Percentiles rank a stretch among this genome's conserved stretches.
phyloP scores from a whole-genome alignment of 2,329 filamentous ascomycete species.

The Trichoderma sp. region DNA sequence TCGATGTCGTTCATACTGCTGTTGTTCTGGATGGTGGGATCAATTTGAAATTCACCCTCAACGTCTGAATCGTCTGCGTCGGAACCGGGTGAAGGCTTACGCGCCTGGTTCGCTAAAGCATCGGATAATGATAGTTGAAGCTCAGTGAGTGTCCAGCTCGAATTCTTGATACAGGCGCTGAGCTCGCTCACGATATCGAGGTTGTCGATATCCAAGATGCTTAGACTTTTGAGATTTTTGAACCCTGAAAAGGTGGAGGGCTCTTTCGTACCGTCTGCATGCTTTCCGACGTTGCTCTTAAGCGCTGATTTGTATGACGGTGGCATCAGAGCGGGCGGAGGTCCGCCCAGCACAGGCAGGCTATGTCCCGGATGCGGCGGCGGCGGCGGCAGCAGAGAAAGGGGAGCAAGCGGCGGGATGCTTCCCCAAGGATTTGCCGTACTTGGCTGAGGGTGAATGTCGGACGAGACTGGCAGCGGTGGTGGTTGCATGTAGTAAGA shows the following conservation, averaged over 20 bases:
- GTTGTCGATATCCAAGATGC: conserved; percentile 62
- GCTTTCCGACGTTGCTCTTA: conserved; percentile 41
- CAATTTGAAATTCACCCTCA: conserved; percentile 57
- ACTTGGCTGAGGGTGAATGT: conserved; percentile 35
- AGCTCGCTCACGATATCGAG: conserved; percentile 59
- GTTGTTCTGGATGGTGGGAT: conserved; percentile 38
- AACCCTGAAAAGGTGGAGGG: conserved; percentile 61
- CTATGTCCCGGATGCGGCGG: conserved; percentile 21
- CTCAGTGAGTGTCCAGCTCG: conserved; percentile 54
- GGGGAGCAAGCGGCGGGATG: conserved; percentile 28
- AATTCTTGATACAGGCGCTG: conserved; percentile 56
- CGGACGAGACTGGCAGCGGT: conserved; percentile 44
- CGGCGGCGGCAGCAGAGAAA: conserved; percentile 28
- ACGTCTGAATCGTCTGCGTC: conserved; percentile 54
- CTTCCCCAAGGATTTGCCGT: conserved; percentile 37
- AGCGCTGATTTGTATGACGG: conserved; percentile 41
- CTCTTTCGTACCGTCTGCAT: conserved; percentile 36
- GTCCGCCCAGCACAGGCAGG: conserved; percentile 29
- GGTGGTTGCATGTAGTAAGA: conserved; percentile 56
- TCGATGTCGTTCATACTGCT: conserved; percentile 23
- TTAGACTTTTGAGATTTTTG: conserved; percentile 53
- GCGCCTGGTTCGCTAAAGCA: conserved; percentile 47
- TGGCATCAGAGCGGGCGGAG: conserved; percentile 37
- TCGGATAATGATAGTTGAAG: conserved; percentile 62
- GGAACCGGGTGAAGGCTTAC: conserved; percentile 41